These are phyloP conservation scores for Emericellopsis atlantica DNA, from an alignment of 2,329 filamentous ascomycete species.

Conservation along the genomic window DNA sequence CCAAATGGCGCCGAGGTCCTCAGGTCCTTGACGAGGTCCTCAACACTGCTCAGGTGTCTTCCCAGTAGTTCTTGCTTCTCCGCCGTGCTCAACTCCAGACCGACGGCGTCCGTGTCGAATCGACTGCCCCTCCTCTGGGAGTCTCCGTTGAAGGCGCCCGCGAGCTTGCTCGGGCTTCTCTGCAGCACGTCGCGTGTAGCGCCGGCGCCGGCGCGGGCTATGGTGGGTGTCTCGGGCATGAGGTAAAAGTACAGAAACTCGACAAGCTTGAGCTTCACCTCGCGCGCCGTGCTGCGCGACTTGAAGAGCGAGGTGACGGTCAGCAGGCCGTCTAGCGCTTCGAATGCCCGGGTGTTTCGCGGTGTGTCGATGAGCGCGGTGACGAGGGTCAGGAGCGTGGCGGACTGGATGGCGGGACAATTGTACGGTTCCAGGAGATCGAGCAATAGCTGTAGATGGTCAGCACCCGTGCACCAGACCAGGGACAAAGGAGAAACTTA, in stretches of 20 bases:
- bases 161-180: constrained; percentile 57
- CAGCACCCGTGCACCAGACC: too few species aligned
- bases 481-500: constrained; percentile 23
- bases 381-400: constrained; percentile 81
- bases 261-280: constrained; percentile 90
- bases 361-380: constrained; percentile 79
- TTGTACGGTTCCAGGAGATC: constrained; percentile 90
- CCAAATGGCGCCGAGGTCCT: constrained; percentile 68
- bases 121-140: background rate
- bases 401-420: constrained; percentile 82
- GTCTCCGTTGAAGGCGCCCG: constrained; percentile 34
- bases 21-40: constrained; percentile 74
- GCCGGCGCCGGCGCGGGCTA: constrained; percentile 33
- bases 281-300: constrained; percentile 67
- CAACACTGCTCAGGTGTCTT: constrained; percentile 68
- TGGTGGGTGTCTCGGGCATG: constrained; percentile 70
- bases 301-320: constrained; percentile 92
- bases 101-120: constrained; percentile 18
- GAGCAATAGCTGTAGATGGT: constrained; percentile 54
- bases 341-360: constrained; percentile 81
- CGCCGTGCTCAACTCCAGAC: constrained; percentile 51
- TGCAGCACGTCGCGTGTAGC: constrained; percentile 37
- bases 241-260: constrained; percentile 98
- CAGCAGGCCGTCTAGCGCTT: constrained; percentile 79
- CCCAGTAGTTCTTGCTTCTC: constrained; percentile 75